These are phyloP conservation scores for Monascus purpureus DNA, from an alignment of 495 filamentous ascomycete species.

Conservation along the genomic window DNA sequence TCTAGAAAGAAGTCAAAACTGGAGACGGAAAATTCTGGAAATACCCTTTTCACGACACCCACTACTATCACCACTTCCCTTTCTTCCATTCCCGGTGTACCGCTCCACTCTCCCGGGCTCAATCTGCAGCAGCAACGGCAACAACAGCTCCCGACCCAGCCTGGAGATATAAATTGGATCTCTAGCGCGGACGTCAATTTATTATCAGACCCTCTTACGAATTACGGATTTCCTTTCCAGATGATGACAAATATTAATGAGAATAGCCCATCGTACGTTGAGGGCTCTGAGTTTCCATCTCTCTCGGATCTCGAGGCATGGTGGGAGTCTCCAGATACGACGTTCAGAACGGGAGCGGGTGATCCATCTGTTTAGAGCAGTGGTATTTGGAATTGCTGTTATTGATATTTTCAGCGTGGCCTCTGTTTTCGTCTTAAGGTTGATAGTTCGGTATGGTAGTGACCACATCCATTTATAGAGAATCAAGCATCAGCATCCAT, in stretches of 20 bases:
- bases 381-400: conserved; percentile 2
- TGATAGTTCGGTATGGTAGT: too few species aligned
- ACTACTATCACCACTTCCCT: neutral
- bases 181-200: conserved; percentile 17
- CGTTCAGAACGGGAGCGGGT: conserved; percentile 4
- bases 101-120: neutral
- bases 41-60: neutral
- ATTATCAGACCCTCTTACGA: conserved; percentile 15
- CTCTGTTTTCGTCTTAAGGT: too few species aligned
- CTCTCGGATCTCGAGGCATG: conserved; percentile 25
- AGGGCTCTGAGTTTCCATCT: conserved; percentile 16
- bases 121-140: neutral
- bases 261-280: conserved; percentile 10
- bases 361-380: too few species aligned
- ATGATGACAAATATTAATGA: too few species aligned
- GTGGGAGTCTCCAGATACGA: conserved; percentile 22
- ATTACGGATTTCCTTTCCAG: too few species aligned
- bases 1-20: neutral
- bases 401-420: too few species aligned
- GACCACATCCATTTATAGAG: too few species aligned
- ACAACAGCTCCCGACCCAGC: conserved; percentile 6
- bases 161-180: conserved; percentile 23
- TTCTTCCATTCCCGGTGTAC: neutral
- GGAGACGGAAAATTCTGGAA: neutral
- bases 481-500: too few species aligned